Evolutionary conservation across 164 flowering plant genomes (phyloP), one percentile per base, ranked within the genome.

Genomic region (Tinospora cordifolia): DNA sequence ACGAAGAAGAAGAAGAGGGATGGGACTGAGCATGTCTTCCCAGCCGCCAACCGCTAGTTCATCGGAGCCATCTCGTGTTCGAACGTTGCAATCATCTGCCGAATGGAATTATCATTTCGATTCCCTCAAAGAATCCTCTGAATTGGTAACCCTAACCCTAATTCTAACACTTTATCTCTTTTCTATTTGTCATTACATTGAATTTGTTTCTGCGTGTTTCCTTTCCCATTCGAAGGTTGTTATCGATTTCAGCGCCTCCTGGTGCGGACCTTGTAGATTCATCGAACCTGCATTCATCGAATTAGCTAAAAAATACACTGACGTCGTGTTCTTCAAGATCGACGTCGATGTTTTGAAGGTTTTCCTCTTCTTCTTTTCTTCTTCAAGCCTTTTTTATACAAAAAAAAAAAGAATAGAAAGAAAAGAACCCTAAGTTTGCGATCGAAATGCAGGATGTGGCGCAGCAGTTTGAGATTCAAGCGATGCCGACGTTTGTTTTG

Each of bases 261-360:
- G 96, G 98, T 93, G 97, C 63, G 93, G 93, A 5, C 98, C 98
- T 8, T 93, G 97, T 78, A 82, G 69, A 79, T 34, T 84, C 60
- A 86, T 93, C 78, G 89, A 79, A 74, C 97, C 95, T n/a, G 75
- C 34, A 0, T 9, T 93, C 21, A 19, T 70, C 1, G 81, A 73
- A 17, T 67, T 91, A 86, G 78, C 97, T 67, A 44, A 44, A n/a
- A 84, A 78, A 63, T 89, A 59, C 76, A 72, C 84, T 7, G 85
- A 84, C 26, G 97, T 89, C 8, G 75, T 77, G 22, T 93, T 93
- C 65, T 83, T 74, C 71, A 89, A 88, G 75, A 84, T 92, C 70
- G 96, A 92, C 66, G 93, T 90, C 17, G 96, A 92, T 77, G 93
- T 88, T 65, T 70, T 92, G 49, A 41, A 76, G 72, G 96, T 90